phyloP scores from a whole-genome alignment of 805 yeast genomes.

The Kodamaea nitidulidarum region DNA sequence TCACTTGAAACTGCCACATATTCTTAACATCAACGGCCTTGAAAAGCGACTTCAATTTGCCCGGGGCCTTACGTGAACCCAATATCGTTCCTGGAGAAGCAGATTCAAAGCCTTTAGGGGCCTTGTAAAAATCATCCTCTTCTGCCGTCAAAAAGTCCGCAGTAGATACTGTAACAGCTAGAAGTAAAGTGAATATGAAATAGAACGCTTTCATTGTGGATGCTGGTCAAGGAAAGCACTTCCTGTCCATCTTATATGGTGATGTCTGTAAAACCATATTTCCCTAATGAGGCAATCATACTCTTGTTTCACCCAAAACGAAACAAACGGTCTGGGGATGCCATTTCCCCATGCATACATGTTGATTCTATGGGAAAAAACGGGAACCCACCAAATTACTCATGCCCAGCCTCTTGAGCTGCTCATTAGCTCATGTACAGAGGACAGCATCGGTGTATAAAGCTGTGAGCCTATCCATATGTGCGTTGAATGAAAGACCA shows the following conservation, averaged over 20 bases:
- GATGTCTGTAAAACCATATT: neutral
- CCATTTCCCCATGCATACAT: too few relatives aligned
- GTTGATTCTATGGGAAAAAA: too few relatives aligned
- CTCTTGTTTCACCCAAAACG: too few relatives aligned
- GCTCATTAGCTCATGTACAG: too few relatives aligned
- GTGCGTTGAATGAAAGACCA: too few relatives aligned
- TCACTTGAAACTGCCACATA: slow-evolving; percentile 18
- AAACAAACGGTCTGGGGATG: too few relatives aligned
- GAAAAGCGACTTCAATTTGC: slow-evolving; percentile 14
- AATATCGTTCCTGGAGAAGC: slow-evolving; percentile 22
- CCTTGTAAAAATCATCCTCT: slow-evolving; percentile 23
- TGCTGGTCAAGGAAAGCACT: neutral
- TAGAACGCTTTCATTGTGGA: neutral
- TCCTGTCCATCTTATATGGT: neutral
- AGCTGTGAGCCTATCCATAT: too few relatives aligned
- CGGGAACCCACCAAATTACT: too few relatives aligned
- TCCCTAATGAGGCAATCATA: too few relatives aligned
- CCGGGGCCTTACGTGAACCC: slow-evolving; percentile 19
- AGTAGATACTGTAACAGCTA: neutral
- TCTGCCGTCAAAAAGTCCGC: neutral
- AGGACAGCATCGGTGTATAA: too few relatives aligned
- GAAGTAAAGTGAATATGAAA: neutral
- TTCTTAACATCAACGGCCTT: slow-evolving; percentile 17
- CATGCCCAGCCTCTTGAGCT: too few relatives aligned
- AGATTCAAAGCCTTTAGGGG: slow-evolving; percentile 20